Percentiles rank a stretch among this genome's conserved stretches.
These are phyloP conservation scores for Melampsora abietis-canadensis DNA, from an alignment of 1,284 basidiomycete genomes.

Conservation along the genomic window DNA sequence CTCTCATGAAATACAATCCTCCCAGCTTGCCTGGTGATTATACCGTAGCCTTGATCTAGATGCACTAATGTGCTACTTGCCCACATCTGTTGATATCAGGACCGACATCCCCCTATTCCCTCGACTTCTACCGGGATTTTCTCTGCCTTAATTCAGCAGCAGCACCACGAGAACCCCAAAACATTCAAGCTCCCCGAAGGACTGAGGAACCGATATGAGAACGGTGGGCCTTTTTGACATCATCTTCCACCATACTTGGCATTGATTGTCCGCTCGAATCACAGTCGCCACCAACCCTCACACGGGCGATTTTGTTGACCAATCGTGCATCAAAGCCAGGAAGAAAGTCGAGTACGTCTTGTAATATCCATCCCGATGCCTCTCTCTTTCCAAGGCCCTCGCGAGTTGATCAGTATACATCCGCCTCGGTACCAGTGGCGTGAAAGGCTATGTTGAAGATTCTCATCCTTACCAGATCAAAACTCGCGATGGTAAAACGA, in stretches of 20 bases:
- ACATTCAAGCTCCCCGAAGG: slow-evolving; percentile 12
- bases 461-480: slow-evolving; percentile 38
- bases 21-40: neutral
- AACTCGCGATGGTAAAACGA: slow-evolving; percentile 37
- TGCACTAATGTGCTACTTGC: no score
- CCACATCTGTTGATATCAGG: neutral
- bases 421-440: slow-evolving; percentile 4
- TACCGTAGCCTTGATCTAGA: neutral
- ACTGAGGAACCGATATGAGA: slow-evolving; percentile 6
- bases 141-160: slow-evolving; percentile 14
- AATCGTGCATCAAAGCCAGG: slow-evolving; percentile 12
- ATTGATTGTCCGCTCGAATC: neutral
- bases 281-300: slow-evolving; percentile 14
- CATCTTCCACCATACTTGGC: neutral
- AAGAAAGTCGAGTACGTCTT: slow-evolving; percentile 15
- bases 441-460: slow-evolving; percentile 38
- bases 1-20: no score
- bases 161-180: slow-evolving; percentile 6
- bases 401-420: neutral
- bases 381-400: neutral
- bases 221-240: slow-evolving; percentile 2
- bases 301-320: slow-evolving; percentile 25
- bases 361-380: neutral
- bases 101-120: slow-evolving; percentile 2
- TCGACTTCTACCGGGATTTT: slow-evolving; percentile 3